These are phyloP conservation scores for Novymonas esmeraldas DNA, from an alignment of 208 protist species.

Conservation along the genomic window DNA sequence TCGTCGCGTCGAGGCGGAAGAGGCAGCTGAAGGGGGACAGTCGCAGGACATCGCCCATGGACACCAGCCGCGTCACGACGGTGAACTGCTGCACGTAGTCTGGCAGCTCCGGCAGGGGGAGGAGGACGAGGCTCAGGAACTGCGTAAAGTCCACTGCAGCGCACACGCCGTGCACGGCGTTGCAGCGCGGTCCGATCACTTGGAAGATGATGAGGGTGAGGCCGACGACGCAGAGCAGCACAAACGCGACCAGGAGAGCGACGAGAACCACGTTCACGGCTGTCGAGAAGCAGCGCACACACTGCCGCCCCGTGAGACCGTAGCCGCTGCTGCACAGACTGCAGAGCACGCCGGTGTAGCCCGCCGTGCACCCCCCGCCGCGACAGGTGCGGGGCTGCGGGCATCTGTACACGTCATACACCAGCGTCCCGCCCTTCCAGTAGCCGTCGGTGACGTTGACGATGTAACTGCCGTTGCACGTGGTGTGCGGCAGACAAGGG, in stretches of 20 bases:
- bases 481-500: slow-evolving; percentile 30
- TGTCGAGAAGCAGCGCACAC: slow-evolving; percentile 33
- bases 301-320: slow-evolving; percentile 32
- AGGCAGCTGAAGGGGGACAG: slow-evolving; percentile 30
- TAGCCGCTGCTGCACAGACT: slow-evolving; percentile 35
- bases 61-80: slow-evolving; percentile 22
- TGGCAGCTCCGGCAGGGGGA: slow-evolving; percentile 37
- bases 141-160: slow-evolving; percentile 34
- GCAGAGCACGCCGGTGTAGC: slow-evolving; percentile 48
- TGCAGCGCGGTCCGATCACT: slow-evolving; percentile 23
- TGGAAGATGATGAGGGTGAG: slow-evolving; percentile 32
- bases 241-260: slow-evolving; percentile 20
- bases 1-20: slow-evolving; percentile 17
- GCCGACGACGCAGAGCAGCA: slow-evolving; percentile 20
- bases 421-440: slow-evolving; percentile 40
- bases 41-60: slow-evolving; percentile 22
- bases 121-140: slow-evolving; percentile 23
- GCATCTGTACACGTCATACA: slow-evolving; percentile 39
- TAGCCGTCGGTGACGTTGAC: slow-evolving; percentile 45
- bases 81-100: slow-evolving; percentile 32
- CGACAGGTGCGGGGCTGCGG: slow-evolving; percentile 26
- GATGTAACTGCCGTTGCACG: slow-evolving; percentile 50
- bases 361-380: slow-evolving; percentile 21
- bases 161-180: slow-evolving; percentile 20
- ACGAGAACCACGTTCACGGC: slow-evolving; percentile 36